Conservation (phyloP, 306 rosid species). For the Rubus parviflorus region DNA sequence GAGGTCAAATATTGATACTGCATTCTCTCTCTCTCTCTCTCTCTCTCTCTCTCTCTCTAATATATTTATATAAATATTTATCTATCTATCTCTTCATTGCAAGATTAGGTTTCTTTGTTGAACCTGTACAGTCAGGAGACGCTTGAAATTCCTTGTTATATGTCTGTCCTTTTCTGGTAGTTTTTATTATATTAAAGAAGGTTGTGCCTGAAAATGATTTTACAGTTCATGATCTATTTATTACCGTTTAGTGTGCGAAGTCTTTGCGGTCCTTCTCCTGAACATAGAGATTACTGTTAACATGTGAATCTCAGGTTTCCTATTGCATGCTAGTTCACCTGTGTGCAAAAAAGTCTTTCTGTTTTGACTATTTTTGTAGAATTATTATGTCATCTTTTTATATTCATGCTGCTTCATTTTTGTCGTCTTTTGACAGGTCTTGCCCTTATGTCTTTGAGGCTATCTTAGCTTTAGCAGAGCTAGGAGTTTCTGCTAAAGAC, state of each 20-base stretch:
- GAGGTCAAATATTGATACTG: too few species aligned
- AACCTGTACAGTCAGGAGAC: too few species aligned
- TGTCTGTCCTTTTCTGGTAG: background rate
- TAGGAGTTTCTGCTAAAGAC: conserved; percentile 77
- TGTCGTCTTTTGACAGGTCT: conserved; percentile 54
- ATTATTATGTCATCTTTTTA: conserved; percentile 15
- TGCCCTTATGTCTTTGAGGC: conserved; percentile 90
- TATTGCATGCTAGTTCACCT: background rate
- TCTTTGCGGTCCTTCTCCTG: background rate
- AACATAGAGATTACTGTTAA: background rate
- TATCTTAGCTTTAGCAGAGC: conserved; percentile 78
- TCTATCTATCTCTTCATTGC: background rate
- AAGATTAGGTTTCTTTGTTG: background rate
- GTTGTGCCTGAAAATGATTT: background rate
- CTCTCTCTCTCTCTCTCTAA: too few species aligned
- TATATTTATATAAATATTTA: too few species aligned
- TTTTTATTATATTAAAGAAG: background rate
- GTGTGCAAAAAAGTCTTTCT: background rate
- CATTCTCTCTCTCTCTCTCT: too few species aligned
- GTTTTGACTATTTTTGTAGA: background rate
- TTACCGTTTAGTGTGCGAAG: background rate
- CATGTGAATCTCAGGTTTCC: background rate
- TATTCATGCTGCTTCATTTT: conserved; percentile 21
- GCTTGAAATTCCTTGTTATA: background rate
- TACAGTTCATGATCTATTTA: background rate